Percentiles rank a stretch among this genome's conserved stretches.
These are phyloP conservation scores for Rhazya stricta DNA, from an alignment of 257 asterid genomes.

Conservation along the genomic window DNA sequence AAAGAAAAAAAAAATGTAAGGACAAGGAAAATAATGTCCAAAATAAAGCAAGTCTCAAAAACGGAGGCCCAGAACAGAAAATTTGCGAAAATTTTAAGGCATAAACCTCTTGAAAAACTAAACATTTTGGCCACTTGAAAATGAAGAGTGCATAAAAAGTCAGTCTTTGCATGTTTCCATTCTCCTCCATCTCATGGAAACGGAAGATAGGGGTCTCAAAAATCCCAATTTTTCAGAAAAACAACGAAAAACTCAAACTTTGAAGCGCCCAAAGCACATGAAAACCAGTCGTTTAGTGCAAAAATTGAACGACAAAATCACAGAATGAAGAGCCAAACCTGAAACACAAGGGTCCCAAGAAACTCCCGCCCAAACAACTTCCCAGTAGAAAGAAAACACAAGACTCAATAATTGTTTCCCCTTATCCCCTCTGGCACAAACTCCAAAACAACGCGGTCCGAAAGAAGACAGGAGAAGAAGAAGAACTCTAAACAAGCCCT, in stretches of 20 bases:
- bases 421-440: background rate
- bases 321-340: constrained; percentile 18
- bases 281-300: background rate
- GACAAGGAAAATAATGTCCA: constrained; percentile 5
- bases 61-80: background rate
- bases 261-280: background rate
- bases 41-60: constrained; percentile 4
- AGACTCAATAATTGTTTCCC: background rate
- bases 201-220: background rate
- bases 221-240: background rate
- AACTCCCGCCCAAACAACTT: constrained; percentile 11
- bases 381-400: background rate
- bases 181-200: background rate
- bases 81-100: constrained; percentile 15
- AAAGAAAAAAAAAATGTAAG: constrained; percentile 12
- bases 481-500: background rate
- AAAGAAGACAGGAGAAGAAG: background rate
- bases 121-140: constrained; percentile 2
- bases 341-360: constrained; percentile 1
- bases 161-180: constrained; percentile 5
- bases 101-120: background rate
- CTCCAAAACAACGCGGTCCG: background rate
- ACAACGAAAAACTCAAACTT: background rate
- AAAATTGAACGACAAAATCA: background rate
- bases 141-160: constrained; percentile 5